phyloP scores from a whole-genome alignment of 345 rosid genomes.

The Salix caprea region DNA sequence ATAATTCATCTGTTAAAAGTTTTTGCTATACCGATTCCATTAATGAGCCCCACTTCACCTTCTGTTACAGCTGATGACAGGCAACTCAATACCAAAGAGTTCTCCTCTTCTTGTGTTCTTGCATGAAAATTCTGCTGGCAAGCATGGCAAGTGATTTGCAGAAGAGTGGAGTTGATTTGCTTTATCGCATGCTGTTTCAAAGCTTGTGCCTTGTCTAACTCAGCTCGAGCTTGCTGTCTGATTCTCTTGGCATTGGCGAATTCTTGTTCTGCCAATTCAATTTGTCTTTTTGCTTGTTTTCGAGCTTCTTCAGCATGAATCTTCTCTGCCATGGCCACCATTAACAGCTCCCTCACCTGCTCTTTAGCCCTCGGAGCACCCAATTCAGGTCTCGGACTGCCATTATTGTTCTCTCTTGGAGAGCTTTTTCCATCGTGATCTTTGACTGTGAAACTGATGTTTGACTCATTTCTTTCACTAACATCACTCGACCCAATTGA shows the following conservation, averaged over 20 bases:
- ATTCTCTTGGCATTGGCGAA: constrained; percentile 69
- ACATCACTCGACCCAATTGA: constrained; percentile 53
- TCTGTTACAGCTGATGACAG: constrained; percentile 45
- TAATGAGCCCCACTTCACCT: constrained; percentile 32
- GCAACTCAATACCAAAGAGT: constrained; percentile 49
- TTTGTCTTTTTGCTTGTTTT: constrained; percentile 57
- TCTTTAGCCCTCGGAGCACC: constrained; percentile 33
- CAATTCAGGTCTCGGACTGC: constrained; percentile 15
- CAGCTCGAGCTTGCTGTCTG: constrained; percentile 75
- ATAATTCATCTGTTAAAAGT: background rate
- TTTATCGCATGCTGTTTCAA: constrained; percentile 61
- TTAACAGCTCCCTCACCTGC: constrained; percentile 37
- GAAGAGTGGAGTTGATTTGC: constrained; percentile 54
- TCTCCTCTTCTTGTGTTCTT: constrained; percentile 32
- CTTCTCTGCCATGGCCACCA: constrained; percentile 59
- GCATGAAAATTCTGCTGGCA: constrained; percentile 67
- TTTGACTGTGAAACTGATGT: constrained; percentile 4
- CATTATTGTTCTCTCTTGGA: constrained; percentile 13
- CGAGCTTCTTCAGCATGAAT: constrained; percentile 59
- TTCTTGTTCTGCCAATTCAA: constrained; percentile 76
- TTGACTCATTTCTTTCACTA: constrained; percentile 26
- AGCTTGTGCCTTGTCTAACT: constrained; percentile 59
- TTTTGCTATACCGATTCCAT: constrained; percentile 4
- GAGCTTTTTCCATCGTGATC: constrained; percentile 9
- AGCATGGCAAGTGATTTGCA: constrained; percentile 69